These are phyloP conservation scores for Powellomyces hirtus DNA, from an alignment of 192 early-diverging fungal species.

Conservation along the genomic window DNA sequence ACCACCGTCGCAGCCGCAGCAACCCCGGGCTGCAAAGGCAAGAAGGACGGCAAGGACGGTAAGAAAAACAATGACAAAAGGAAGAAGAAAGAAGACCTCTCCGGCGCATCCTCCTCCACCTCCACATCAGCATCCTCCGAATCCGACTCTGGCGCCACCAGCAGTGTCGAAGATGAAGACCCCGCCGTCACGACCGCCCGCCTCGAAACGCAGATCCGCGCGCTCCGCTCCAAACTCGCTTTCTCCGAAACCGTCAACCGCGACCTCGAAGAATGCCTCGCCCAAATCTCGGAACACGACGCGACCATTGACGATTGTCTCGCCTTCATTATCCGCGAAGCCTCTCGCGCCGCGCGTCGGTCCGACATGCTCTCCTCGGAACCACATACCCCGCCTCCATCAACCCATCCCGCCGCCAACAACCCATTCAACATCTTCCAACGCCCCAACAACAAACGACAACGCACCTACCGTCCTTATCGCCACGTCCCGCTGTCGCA, in stretches of 20 bases:
- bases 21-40: no score
- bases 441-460: no score
- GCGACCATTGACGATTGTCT: background rate
- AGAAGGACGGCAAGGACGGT: background rate
- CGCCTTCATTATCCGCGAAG: background rate
- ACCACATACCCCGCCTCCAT: no score
- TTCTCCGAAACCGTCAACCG: background rate
- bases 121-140: background rate
- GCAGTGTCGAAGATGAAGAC: background rate
- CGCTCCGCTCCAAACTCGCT: background rate
- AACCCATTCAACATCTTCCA: no score
- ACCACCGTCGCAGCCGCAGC: no score
- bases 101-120: background rate
- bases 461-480: no score
- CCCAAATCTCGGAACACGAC: background rate
- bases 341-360: background rate
- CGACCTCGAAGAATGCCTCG: background rate
- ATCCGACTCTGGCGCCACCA: background rate
- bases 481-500: background rate
- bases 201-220: background rate
- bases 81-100: no score
- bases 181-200: background rate
- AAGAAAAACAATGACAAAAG: background rate
- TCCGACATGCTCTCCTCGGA: no score
- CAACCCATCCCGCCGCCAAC: no score